These are phyloP conservation scores for Candida caryicola DNA, from an alignment of 805 yeast species.

Conservation along the genomic window DNA sequence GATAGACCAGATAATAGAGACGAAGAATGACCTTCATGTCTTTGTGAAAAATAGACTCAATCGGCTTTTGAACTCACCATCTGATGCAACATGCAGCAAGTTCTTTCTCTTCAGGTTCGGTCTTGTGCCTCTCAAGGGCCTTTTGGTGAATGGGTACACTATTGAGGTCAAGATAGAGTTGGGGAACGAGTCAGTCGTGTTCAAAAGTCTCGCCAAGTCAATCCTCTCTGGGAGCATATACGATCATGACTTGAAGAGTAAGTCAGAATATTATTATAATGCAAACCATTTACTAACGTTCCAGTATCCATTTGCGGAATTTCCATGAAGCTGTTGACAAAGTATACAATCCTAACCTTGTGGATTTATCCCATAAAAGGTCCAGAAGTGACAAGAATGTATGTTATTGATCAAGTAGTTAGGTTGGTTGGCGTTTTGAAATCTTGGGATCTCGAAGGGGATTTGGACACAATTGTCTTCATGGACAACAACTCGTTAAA, in stretches of 20 bases:
- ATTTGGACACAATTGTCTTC: not conserved
- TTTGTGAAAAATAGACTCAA: conserved; percentile 1
- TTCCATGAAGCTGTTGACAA: conserved; percentile 2
- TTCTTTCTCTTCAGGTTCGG: conserved; percentile 9
- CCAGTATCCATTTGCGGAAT: conserved; percentile 10
- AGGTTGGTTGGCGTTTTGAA: not conserved
- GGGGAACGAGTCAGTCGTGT: conserved; percentile 1
- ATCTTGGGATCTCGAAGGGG: not conserved
- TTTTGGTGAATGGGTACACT: conserved; percentile 10
- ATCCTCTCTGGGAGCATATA: conserved; percentile 7
- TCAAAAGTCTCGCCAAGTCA: conserved; percentile 3
- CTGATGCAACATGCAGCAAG: too few species aligned
- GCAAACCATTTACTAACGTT: conserved; percentile 3
- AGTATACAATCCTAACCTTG: conserved; percentile 2
- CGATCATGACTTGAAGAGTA: not conserved
- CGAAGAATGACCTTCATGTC: conserved; percentile 4
- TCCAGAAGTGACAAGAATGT: not conserved
- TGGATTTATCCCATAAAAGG: conserved; percentile 4
- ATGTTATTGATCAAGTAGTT: not conserved
- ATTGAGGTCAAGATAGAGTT: conserved; percentile 8
- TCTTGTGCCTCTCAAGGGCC: conserved; percentile 5
- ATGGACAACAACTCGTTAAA: conserved; percentile 2
- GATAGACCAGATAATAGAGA: conserved; percentile 4
- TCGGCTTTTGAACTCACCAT: too few species aligned
- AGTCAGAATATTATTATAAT: too few species aligned